Percentiles rank a stretch among this genome's conserved stretches.
Conservation (phyloP, 306 rosid species). For the Malus orientalis region DNA sequence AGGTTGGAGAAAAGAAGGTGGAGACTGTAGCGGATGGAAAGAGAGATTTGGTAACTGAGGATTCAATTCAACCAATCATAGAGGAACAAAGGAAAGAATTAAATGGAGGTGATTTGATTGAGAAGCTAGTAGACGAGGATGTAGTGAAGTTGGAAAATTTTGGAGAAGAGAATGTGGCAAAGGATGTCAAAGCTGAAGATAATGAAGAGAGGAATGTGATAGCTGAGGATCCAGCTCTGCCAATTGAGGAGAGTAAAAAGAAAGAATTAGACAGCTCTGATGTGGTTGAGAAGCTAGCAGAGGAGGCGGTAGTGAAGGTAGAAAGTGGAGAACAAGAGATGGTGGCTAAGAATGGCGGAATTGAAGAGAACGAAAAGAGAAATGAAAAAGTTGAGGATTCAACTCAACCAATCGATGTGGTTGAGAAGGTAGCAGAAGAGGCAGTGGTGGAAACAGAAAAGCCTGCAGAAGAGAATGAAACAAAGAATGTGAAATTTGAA, state of each 20-base stretch:
- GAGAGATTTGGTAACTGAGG: conserved; percentile 1
- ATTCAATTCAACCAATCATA: conserved; percentile 1
- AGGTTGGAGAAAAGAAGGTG: conserved; percentile 27
- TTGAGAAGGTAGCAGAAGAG: conserved; percentile 6
- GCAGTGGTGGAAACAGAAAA: not conserved
- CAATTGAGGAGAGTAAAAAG: not conserved
- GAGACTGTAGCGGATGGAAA: conserved; percentile 14
- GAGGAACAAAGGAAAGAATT: conserved; percentile 25
- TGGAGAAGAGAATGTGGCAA: not conserved
- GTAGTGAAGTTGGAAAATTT: not conserved
- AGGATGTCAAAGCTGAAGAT: not conserved
- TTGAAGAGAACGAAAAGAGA: not conserved
- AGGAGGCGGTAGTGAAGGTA: not conserved
- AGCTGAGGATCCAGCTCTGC: not conserved
- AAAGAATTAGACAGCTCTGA: not conserved
- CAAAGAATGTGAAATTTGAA: conserved; percentile 4
- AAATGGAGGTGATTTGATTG: conserved; percentile 14
- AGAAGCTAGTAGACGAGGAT: not conserved
- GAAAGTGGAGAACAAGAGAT: not conserved
- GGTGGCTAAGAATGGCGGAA: not conserved
- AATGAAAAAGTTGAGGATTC: not conserved
- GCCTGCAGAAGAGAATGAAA: not conserved
- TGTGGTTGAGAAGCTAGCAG: conserved; percentile 1
- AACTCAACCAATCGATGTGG: conserved; percentile 6
- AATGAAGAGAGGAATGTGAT: not conserved